Evolutionary conservation across 306 rosid genomes (phyloP).

Genomic region (Quercus dentata): DNA sequence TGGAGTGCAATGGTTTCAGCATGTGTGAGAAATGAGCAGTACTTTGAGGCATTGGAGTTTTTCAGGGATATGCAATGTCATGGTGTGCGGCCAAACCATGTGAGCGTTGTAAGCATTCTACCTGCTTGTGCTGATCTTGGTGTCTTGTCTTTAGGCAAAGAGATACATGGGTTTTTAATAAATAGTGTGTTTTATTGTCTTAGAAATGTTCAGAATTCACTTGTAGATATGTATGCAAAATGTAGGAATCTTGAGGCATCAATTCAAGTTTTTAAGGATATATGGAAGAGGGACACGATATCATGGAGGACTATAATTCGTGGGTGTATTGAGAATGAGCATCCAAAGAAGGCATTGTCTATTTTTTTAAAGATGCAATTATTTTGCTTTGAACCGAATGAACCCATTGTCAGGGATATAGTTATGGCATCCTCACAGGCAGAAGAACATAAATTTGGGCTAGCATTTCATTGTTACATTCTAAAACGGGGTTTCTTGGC

Average conservation of each 20-base stretch:
- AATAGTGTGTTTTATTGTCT: constrained; percentile 3
- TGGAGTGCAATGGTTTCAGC: constrained; percentile 22
- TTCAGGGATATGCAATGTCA: constrained; percentile 22
- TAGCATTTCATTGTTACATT: constrained; percentile 13
- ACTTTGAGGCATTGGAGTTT: constrained; percentile 1
- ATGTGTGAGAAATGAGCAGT: constrained; percentile 16
- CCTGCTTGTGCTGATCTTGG: constrained; percentile 26
- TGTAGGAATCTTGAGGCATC: constrained; percentile 18
- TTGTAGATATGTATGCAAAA: constrained; percentile 18
- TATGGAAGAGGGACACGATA: constrained; percentile 11
- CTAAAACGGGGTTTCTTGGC: constrained; percentile 10
- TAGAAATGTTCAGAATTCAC: constrained; percentile 10
- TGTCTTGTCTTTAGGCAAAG: constrained; percentile 6
- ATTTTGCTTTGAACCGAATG: not conserved
- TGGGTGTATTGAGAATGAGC: constrained; percentile 17
- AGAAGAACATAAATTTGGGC: constrained; percentile 9
- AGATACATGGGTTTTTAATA: constrained; percentile 21
- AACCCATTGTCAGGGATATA: constrained; percentile 4
- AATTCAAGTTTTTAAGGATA: constrained; percentile 3
- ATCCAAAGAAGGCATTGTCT: constrained; percentile 5
- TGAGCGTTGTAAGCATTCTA: constrained; percentile 17
- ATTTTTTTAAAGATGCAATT: constrained; percentile 5
- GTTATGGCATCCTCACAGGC: constrained; percentile 3
- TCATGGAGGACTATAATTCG: constrained; percentile 16
- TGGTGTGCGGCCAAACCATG: constrained; percentile 19